Evolutionary conservation across 2,329 filamentous ascomycete genomes (phyloP).

Genomic region (Pestalotiopsis sp.): DNA sequence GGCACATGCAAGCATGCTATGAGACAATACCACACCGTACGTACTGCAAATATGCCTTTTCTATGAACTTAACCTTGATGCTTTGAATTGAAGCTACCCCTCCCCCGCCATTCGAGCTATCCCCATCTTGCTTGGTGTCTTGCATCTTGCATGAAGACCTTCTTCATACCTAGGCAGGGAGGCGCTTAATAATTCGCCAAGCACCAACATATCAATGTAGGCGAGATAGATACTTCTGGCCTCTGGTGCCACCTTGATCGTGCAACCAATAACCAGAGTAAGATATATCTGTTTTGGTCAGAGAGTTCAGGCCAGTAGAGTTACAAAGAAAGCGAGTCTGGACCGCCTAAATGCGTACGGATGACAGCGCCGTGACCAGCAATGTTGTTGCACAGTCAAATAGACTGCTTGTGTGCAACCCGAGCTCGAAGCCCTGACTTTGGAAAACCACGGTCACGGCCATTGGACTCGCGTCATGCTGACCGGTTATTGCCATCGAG

Average conservation of each 20-base stretch:
- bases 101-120: constrained; percentile 3
- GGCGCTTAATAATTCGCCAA: background rate
- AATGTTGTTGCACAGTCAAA: background rate
- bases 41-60: background rate
- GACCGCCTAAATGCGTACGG: background rate
- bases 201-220: background rate
- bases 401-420: background rate
- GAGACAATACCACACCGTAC: background rate
- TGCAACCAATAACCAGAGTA: background rate
- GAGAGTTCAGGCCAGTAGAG: background rate
- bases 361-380: background rate
- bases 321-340: background rate
- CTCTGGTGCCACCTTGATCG: background rate
- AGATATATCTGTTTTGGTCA: background rate
- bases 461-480: background rate
- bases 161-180: background rate
- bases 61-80: background rate
- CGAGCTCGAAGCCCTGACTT: background rate
- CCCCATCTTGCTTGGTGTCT: background rate
- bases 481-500: background rate
- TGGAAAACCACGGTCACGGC: background rate
- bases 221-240: background rate
- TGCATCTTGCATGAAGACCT: background rate
- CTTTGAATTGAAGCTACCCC: background rate
- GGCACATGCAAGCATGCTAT: background rate